Base-by-base conservation (phyloP, 495 filamentous ascomycete genomes). In the Aspergillus biplanus region DNA sequence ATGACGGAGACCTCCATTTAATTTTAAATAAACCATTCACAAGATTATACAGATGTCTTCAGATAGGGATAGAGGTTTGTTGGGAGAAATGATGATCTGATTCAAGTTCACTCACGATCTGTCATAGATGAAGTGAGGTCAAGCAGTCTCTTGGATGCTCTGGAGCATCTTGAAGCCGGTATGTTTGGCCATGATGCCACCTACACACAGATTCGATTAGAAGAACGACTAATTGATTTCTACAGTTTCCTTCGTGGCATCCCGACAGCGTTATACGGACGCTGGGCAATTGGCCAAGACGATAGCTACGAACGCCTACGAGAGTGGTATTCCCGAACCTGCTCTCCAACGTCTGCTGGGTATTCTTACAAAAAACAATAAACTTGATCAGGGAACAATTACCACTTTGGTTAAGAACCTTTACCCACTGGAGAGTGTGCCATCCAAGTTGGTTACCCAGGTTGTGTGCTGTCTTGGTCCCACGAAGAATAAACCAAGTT, bases 401-500 rank as follows among this genome's bases (percentile, higher is more conserved):
- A 85, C 82, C 1, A 83, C 78, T 37, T 71, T 97, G 33, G 72
- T 93, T 73, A 91, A 88, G 59, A 89, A 89, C 46, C 73, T 96
- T 47, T 96, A 93, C 73, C 92, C 93, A 1, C 78, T 83, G 33
- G 78, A 81, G 50, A 86, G 82, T 59, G 80, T 97, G 6, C 62
- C 80, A 12, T 83, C 86, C 46, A 81, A 86, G 42, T 64, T 86
- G 52, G 82, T 92, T 61, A 82, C 89, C 18, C 88, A 83, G 62
- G 71, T 94, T 27, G 82, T 96, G 21, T 89, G 89, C 55, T 86
- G 83, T 58, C 83, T 97, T 44, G 93, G 93, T 11, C 87, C 91
- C 67, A 92, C 90, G 67, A 86, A 87, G 69, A 82, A 83, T 62
- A 97, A 96, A 69, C 89, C 92, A 16, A 86, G 87, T 13, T 81